Evolutionary conservation across 2,329 filamentous ascomycete species (phyloP).

Genomic region (Neonectria ditissima): DNA sequence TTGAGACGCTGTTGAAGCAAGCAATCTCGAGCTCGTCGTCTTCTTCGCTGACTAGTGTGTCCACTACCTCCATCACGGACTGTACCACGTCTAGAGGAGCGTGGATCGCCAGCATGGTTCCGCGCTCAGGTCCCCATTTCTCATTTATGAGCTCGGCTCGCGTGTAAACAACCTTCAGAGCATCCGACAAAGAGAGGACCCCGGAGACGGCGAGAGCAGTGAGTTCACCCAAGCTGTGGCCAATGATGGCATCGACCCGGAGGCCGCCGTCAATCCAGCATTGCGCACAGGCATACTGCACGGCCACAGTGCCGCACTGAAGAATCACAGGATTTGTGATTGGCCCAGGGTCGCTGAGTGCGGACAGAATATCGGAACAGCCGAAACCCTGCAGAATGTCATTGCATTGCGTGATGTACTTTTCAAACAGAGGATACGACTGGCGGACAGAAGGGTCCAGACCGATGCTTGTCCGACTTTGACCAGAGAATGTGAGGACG

Average conservation of each 20-base stretch:
- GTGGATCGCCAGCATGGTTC: conserved; percentile 52
- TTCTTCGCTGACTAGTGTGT: not conserved
- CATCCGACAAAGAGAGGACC: conserved; percentile 46
- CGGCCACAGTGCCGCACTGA: conserved; percentile 44
- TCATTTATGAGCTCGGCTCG: conserved; percentile 49
- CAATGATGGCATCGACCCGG: conserved; percentile 33
- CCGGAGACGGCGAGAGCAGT: conserved; percentile 52
- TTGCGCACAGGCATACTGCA: conserved; percentile 37
- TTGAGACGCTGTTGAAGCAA: conserved; percentile 31
- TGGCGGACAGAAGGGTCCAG: conserved; percentile 18
- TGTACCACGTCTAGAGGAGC: conserved; percentile 22
- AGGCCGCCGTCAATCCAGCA: conserved; percentile 40
- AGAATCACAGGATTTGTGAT: conserved; percentile 47
- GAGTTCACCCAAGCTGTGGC: conserved; percentile 55
- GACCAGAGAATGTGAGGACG: conserved; percentile 54
- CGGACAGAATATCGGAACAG: conserved; percentile 47
- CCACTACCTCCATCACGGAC: conserved; percentile 21
- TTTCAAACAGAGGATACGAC: conserved; percentile 41
- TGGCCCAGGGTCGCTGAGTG: conserved; percentile 43
- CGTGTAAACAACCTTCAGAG: conserved; percentile 44
- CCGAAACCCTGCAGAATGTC: conserved; percentile 41
- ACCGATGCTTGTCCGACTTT: conserved; percentile 41
- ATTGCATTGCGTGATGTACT: conserved; percentile 52
- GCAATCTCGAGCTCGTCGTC: conserved; percentile 32
- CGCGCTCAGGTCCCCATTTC: conserved; percentile 50